Conservation (phyloP, 106 monocot species). For the Allium cepa region DNA sequence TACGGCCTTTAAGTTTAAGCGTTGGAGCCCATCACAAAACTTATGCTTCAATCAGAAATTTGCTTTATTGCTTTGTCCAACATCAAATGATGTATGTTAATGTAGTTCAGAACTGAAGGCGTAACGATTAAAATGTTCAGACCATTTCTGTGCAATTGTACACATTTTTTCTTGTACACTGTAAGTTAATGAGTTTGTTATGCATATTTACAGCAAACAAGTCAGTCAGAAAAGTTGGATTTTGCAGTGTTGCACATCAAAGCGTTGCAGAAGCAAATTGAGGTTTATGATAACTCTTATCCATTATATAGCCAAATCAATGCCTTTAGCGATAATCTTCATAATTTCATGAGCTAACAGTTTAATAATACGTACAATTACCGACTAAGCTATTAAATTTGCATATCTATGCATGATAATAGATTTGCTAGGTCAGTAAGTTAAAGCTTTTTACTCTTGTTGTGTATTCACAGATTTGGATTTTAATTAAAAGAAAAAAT, state of each 20-base stretch:
- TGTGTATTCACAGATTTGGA: neutral
- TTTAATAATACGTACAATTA: neutral
- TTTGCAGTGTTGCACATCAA: conserved; percentile 78
- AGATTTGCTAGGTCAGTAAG: neutral
- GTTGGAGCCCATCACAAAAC: too few relatives aligned
- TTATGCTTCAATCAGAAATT: too few relatives aligned
- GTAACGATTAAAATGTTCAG: too few relatives aligned
- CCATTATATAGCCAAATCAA: too few relatives aligned
- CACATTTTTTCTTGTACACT: neutral
- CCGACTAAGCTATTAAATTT: neutral
- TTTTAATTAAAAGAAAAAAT: neutral
- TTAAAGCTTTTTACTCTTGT: neutral
- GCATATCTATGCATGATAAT: neutral
- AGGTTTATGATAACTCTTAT: neutral
- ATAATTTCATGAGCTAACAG: too few relatives aligned
- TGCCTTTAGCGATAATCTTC: too few relatives aligned
- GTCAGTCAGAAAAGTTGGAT: conserved; percentile 72
- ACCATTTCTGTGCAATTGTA: too few relatives aligned
- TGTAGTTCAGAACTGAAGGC: neutral
- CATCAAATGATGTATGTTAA: neutral
- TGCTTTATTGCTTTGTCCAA: too few relatives aligned
- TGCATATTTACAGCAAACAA: conserved; percentile 26
- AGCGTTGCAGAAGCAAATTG: conserved; percentile 35
- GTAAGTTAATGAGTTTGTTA: neutral
- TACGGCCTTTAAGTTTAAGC: too few relatives aligned